Evolutionary conservation across 495 filamentous ascomycete genomes (phyloP), one percentile per base, ranked within the genome.

Genomic region (Baudoinia panamericana): DNA sequence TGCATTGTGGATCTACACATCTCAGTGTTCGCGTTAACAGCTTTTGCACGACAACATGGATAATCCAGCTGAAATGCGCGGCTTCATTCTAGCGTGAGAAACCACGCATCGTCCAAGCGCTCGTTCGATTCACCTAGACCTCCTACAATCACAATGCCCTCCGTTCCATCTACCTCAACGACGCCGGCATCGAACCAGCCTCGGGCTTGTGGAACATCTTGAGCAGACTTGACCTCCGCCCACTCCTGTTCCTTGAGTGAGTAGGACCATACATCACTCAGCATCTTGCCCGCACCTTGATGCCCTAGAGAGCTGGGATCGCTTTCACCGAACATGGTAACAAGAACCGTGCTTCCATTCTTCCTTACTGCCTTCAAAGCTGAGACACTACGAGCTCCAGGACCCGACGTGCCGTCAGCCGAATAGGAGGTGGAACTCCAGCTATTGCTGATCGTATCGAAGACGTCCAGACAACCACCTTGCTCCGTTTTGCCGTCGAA

Each of bases 201-300:
- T 36, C 59, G 39, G n/a, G 57, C 32, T 7, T 39, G 32, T 1
- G 60, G 53, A n/a, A 19, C 1, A 12, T 63, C 65, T 0, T 63
- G 71, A 42, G 63, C 61, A 7, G 64, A 59, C 3, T 65, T 64
- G 12, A 80, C 58, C 13, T 70, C 58, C 10, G 57, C 58, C 64
- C 75, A 72, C 34, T 62, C 63, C 28, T 70, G 59, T 5, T 61
- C 57, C 11, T 63, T 62, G 24, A 83, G 61, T 50, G 82, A 71
- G 55, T 79, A 90, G 0, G 65, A 68, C 84, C 83, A 90, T 1
- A 83, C 69, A 59, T 87, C 82, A 13, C 63, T 58, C 49, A 72
- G 64, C 65, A 83, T 82, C 48, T 68, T 74, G 1, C 80, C 81
- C 0, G 77, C 75, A 3, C 68, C 73, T n/a, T 66, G 65, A 48